A percentile compares a stretch with the other conserved stretches of the same genome.
phyloP scores from a whole-genome alignment of 371 early-diverging fungal genomes.

The Conidiobolus incongruus region DNA sequence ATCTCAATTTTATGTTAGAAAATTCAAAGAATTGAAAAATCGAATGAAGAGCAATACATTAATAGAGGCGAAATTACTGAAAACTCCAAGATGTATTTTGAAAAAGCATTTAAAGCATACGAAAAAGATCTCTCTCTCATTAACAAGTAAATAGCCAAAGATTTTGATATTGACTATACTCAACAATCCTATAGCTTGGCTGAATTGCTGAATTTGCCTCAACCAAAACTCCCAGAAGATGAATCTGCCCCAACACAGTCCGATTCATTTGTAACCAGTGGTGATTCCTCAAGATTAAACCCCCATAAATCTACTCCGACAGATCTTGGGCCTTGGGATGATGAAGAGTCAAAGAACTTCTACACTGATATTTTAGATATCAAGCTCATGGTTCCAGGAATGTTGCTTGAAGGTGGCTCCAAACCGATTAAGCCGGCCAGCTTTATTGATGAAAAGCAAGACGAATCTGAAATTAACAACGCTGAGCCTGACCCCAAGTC shows the following conservation, averaged over 20 bases:
- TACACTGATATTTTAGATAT: conserved; percentile 64
- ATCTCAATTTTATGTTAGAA: too few species aligned
- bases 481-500: conserved; percentile 5
- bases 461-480: conserved; percentile 4
- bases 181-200: conserved; percentile 21
- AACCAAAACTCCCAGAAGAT: conserved; percentile 51
- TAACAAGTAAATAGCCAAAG: conserved; percentile 25
- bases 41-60: conserved; percentile 56
- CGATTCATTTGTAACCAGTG: conserved; percentile 19
- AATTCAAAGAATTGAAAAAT: conserved; percentile 46
- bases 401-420: conserved; percentile 31
- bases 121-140: conserved; percentile 40
- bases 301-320: not conserved
- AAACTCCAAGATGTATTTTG: conserved; percentile 51
- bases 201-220: conserved; percentile 31
- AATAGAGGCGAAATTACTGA: conserved; percentile 63
- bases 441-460: conserved; percentile 11
- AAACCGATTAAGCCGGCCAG: conserved; percentile 11
- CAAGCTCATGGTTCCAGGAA: conserved; percentile 44
- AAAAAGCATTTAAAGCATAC: conserved; percentile 39
- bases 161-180: too few species aligned
- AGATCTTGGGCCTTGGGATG: conserved; percentile 56
- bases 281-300: conserved; percentile 4
- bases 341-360: conserved; percentile 64
- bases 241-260: conserved; percentile 19